Base-by-base conservation (phyloP, 140 eudicot species). In the Senecio squalidus region DNA sequence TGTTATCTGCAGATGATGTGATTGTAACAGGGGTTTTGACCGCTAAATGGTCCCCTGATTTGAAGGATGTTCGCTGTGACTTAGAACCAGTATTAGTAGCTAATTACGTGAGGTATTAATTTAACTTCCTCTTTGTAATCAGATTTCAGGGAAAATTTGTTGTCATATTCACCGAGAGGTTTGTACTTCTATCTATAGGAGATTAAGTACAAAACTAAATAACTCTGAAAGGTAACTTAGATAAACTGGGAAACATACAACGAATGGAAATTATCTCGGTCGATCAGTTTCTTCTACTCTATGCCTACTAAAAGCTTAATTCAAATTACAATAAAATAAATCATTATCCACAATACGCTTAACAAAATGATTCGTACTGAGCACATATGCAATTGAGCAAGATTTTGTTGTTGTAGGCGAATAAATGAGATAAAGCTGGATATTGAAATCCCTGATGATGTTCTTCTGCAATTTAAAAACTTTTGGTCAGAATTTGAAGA, bases 31-130 rank as follows among this genome's bases (percentile, higher is more conserved):
- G 98, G 57, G 75, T 92, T 76, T 60, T 92, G 76, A 92, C 98
- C 50, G 95, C 98, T 34, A 92, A 80, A 80, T 92, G 98, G 98
- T 87, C 98, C 51, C 60, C 96, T 15, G 96, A 79, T 64, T 24
- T 80, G 73, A 92, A 76, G 73, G 99, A 80, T 67, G 99, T 92
- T 52, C 96, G 96, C 6, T 92, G 93, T 82, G 95, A 92, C 72
- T 95, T 92, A 70, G 99, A 92, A 33, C 99, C 99, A 67, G 86
- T 92, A 67, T 61, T 92, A 60, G 84, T 92, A 54, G 99, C 99
- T 43, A 92, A 88, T 67, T 55, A 78, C 27, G 80, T 87, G 64
- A 88, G 95, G 96, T 88, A 73, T 53, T 26, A n/a, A n/a, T n/a
- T n/a, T n/a, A n/a, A n/a, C n/a, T n/a, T n/a, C n/a, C n/a, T n/a